Evolutionary conservation across 306 rosid species (phyloP).

Genomic region (Cucurbita maxima): DNA sequence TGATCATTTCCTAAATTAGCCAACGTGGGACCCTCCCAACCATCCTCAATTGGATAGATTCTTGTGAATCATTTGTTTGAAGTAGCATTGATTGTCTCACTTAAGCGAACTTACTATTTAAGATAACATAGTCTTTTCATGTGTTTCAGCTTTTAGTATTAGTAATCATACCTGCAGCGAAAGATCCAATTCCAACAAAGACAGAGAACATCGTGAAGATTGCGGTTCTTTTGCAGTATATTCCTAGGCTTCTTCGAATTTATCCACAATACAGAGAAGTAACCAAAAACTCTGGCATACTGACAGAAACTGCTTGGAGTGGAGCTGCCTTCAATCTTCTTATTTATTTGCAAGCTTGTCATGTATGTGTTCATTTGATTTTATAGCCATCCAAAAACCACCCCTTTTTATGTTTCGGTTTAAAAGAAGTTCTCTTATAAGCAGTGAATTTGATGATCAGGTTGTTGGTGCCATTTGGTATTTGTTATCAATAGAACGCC

Average conservation of each 20-base stretch:
- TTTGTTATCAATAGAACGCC: conserved; percentile 45
- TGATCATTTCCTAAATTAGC: no score
- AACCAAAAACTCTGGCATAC: conserved; percentile 57
- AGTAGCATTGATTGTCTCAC: not conserved
- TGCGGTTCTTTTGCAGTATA: conserved; percentile 34
- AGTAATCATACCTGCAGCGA: conserved; percentile 7
- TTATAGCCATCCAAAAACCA: not conserved
- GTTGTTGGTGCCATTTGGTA: conserved; percentile 85
- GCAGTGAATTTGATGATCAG: conserved; percentile 20
- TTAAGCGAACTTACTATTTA: not conserved
- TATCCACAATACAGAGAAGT: conserved; percentile 54
- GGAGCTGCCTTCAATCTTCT: conserved; percentile 80
- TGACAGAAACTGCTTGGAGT: conserved; percentile 84
- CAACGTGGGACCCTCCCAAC: no score
- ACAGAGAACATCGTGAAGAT: conserved; percentile 36
- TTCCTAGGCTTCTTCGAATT: conserved; percentile 53
- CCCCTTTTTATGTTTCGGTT: not conserved
- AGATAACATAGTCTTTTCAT: not conserved
- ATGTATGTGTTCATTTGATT: conserved; percentile 35
- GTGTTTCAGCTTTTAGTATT: conserved; percentile 38
- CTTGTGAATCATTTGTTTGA: not conserved
- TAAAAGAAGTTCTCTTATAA: not conserved
- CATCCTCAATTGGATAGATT: not conserved
- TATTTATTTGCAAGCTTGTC: conserved; percentile 80
- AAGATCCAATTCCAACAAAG: conserved; percentile 10